These are phyloP conservation scores for Aspergillus latus DNA, from an alignment of 2,329 filamentous ascomycete genomes.

Conservation along the genomic window DNA sequence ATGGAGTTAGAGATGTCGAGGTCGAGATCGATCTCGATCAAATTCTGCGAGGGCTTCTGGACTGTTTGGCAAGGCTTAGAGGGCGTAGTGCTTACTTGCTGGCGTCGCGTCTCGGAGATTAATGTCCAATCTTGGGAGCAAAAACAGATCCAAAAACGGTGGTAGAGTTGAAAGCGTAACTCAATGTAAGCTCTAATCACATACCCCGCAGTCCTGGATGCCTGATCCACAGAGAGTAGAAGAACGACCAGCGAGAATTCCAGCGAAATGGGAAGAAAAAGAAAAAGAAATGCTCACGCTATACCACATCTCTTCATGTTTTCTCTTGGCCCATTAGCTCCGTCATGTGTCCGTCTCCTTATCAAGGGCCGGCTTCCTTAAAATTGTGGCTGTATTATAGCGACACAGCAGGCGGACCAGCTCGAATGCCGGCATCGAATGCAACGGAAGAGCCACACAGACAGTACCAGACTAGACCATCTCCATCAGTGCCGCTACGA, in stretches of 20 bases:
- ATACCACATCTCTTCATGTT: background rate
- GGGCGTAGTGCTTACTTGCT: conserved; percentile 5
- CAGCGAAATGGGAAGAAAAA: background rate
- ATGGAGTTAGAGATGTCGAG: background rate
- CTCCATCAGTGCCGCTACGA: background rate
- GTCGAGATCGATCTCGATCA: background rate
- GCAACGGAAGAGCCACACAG: background rate
- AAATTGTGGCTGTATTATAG: background rate
- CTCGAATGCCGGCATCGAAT: background rate
- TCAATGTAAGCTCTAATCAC: background rate
- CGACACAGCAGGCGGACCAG: background rate
- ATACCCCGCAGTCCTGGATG: too few species aligned
- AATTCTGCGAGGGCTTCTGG: background rate
- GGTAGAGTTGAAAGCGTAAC: background rate
- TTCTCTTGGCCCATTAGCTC: conserved; percentile 1
- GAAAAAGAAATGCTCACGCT: background rate
- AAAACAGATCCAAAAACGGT: background rate
- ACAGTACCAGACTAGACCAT: background rate
- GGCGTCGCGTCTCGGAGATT: background rate
- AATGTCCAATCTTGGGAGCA: background rate
- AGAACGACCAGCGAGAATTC: background rate
- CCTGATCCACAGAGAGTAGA: background rate
- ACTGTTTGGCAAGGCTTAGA: background rate
- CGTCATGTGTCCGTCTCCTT: background rate
- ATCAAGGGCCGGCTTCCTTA: background rate